These are phyloP conservation scores for Kodamaea jinghongensis DNA, from an alignment of 805 yeast species.

Conservation along the genomic window DNA sequence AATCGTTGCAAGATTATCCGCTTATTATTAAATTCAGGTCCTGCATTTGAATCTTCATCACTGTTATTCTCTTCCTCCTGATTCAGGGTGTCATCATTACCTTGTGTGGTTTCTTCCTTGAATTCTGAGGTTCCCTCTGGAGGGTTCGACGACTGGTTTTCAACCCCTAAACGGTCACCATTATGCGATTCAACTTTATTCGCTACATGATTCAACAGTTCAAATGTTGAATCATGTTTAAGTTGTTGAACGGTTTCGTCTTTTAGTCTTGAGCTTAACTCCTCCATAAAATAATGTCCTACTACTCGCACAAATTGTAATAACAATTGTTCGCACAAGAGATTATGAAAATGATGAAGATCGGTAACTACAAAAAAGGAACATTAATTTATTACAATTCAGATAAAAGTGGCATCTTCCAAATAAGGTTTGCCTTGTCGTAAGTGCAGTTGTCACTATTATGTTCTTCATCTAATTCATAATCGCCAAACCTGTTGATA, in stretches of 20 bases:
- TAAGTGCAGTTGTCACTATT: constrained; percentile 23
- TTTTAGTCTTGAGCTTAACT: too few species aligned
- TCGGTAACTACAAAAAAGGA: constrained; percentile 1
- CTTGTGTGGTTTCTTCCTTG: not conserved
- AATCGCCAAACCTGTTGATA: constrained; percentile 41
- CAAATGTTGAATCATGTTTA: too few species aligned
- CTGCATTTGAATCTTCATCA: constrained; percentile 13
- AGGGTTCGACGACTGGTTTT: not conserved
- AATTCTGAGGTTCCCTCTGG: not conserved
- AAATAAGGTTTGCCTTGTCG: constrained; percentile 37
- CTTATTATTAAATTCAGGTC: constrained; percentile 36
- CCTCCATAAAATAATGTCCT: too few species aligned
- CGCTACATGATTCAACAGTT: too few species aligned
- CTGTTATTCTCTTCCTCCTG: constrained; percentile 14
- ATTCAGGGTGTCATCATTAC: not conserved
- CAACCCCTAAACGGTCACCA: too few species aligned
- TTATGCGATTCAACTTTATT: too few species aligned
- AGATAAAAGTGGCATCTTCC: constrained; percentile 35
- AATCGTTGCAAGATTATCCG: constrained; percentile 65
- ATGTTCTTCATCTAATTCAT: constrained; percentile 17
- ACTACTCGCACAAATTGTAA: too few species aligned
- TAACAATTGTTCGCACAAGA: too few species aligned
- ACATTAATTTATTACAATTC: constrained; percentile 11
- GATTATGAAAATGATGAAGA: too few species aligned
- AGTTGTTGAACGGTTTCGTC: too few species aligned